Evolutionary conservation across 1,284 basidiomycete species (phyloP).

Genomic region (Boletus mariae): DNA sequence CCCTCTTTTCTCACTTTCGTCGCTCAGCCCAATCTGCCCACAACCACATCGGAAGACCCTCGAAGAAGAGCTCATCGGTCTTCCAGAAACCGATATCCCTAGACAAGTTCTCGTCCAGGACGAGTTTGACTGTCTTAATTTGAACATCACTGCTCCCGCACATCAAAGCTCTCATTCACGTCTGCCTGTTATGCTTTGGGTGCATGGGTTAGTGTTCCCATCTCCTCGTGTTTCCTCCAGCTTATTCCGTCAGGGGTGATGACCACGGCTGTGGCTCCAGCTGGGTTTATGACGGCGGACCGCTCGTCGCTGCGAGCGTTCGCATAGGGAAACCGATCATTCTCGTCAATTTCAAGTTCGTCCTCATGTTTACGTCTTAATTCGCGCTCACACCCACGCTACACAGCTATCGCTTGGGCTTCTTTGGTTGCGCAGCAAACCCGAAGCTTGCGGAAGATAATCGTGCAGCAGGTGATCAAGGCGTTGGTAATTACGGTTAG

Average conservation of each 20-base stretch:
- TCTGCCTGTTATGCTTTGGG: conserved; percentile 74
- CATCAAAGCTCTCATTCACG: conserved; percentile 47
- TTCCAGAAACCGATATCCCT: conserved; percentile 52
- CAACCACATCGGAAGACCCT: conserved; percentile 47
- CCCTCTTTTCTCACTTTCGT: conserved; percentile 2
- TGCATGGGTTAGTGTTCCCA: conserved; percentile 58
- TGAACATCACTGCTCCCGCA: conserved; percentile 72
- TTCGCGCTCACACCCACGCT: conserved; percentile 14
- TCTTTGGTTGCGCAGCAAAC: conserved; percentile 69
- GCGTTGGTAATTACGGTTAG: conserved; percentile 73
- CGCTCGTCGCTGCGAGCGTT: conserved; percentile 64
- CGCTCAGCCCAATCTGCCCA: conserved; percentile 67
- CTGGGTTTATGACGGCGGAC: conserved; percentile 71
- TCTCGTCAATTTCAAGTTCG: conserved; percentile 73
- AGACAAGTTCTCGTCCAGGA: conserved; percentile 56
- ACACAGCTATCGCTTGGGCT: conserved; percentile 65
- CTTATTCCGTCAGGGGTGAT: conserved; percentile 48
- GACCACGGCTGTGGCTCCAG: conserved; percentile 68
- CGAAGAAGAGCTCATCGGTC: conserved; percentile 61
- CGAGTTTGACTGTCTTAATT: conserved; percentile 73
- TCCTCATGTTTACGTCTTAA: conserved; percentile 20
- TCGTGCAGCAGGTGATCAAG: conserved; percentile 55
- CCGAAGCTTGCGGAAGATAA: conserved; percentile 64
- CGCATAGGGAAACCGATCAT: conserved; percentile 59
- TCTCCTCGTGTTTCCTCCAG: conserved; percentile 6